Percentiles rank a stretch among this genome's conserved stretches.
Evolutionary conservation across 1,284 basidiomycete genomes (phyloP).

Genomic region (Fomitopsis palustris): DNA sequence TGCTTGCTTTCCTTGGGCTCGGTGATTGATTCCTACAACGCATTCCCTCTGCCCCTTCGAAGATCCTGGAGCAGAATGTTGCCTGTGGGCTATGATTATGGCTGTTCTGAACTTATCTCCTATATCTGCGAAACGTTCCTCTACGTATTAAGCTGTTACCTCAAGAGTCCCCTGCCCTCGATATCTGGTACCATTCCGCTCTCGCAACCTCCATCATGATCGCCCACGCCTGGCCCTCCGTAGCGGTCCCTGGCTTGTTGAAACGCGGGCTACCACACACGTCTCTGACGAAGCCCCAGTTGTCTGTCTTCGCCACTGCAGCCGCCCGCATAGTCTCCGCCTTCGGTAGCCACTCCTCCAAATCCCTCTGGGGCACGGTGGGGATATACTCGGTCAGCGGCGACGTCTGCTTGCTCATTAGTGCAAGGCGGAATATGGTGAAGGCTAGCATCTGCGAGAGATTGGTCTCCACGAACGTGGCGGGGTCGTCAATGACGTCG

Average conservation of each 20-base stretch:
- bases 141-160: no score
- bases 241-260: slow-evolving; percentile 18
- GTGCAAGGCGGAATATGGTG: slow-evolving; percentile 20
- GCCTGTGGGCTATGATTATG: no score
- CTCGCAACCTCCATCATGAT: slow-evolving; percentile 21
- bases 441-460: slow-evolving; percentile 23
- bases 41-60: no score
- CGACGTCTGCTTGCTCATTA: slow-evolving; percentile 8
- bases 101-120: no score
- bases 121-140: no score
- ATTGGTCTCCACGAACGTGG: slow-evolving; percentile 24
- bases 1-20: no score
- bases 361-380: not conserved
- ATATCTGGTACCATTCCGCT: slow-evolving; percentile 9
- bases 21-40: no score
- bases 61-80: no score
- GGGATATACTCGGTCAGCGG: slow-evolving; percentile 1
- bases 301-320: slow-evolving; percentile 17
- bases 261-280: slow-evolving; percentile 25
- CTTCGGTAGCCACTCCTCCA: slow-evolving; percentile 8
- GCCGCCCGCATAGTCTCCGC: slow-evolving; percentile 17
- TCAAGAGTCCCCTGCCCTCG: no score
- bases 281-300: slow-evolving; percentile 21
- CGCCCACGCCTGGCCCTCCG: slow-evolving; percentile 24
- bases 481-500: slow-evolving; percentile 21